Percentiles rank a stretch among this genome's conserved stretches.
Conservation (phyloP, 345 rosid species). For the Moricandia arvensis region DNA sequence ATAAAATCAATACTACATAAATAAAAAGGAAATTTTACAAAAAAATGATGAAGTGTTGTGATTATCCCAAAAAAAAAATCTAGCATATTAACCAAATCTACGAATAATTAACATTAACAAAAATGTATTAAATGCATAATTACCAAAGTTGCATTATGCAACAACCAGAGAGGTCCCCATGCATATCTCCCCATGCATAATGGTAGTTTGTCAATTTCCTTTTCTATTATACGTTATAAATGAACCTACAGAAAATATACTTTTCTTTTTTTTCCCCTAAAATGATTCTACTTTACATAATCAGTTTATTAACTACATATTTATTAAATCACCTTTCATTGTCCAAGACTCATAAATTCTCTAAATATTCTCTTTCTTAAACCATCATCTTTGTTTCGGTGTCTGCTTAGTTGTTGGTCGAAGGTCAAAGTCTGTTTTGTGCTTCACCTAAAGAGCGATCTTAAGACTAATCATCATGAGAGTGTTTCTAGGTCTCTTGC, state of each 20-base stretch:
- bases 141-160: not conserved
- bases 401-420: slow-evolving; percentile 5
- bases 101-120: not conserved
- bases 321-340: slow-evolving; percentile 9
- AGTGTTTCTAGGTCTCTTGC: slow-evolving; percentile 45
- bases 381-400: slow-evolving; percentile 27
- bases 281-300: not conserved
- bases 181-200: slow-evolving; percentile 11
- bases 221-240: slow-evolving; percentile 2
- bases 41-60: not conserved
- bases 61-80: not conserved
- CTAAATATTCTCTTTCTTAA: slow-evolving; percentile 9
- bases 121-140: slow-evolving; percentile 1
- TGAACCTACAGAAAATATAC: not conserved
- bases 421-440: slow-evolving; percentile 23
- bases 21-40: not conserved
- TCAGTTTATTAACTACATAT: slow-evolving; percentile 4
- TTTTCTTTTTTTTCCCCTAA: not conserved
- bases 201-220: slow-evolving; percentile 20
- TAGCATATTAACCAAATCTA: not conserved
- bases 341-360: not conserved
- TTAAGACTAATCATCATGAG: slow-evolving; percentile 52
- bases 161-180: slow-evolving; percentile 11
- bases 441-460: slow-evolving; percentile 15
- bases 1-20: not conserved